A percentile compares a stretch with the other conserved stretches of the same genome.
These are phyloP conservation scores for Coniochaeta sp. DNA, from an alignment of 2,329 filamentous ascomycete species.

Conservation along the genomic window DNA sequence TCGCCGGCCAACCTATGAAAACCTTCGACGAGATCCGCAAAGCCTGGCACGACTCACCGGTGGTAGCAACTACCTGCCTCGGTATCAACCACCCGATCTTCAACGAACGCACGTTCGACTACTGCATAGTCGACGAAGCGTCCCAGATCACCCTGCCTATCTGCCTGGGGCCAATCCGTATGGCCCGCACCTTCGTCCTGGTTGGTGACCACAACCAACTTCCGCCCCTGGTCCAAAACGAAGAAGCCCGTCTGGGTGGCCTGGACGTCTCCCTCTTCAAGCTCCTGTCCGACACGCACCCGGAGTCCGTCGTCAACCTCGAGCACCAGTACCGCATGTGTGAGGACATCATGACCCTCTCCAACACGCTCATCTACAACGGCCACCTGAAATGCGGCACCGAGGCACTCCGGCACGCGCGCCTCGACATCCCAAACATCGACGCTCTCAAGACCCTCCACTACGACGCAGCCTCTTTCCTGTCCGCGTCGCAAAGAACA, in stretches of 20 bases:
- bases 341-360: conserved; percentile 90
- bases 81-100: conserved; percentile 88
- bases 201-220: conserved; percentile 97
- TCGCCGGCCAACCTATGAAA: conserved; percentile 66
- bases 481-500: conserved; percentile 23
- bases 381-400: conserved; percentile 86
- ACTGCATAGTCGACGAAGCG: conserved; percentile 97
- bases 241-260: conserved; percentile 76
- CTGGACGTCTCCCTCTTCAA: conserved; percentile 93
- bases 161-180: conserved; percentile 85
- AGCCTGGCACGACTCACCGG: conserved; percentile 76
- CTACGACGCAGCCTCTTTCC: conserved; percentile 41
- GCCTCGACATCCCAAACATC: conserved; percentile 62
- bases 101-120: conserved; percentile 84
- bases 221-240: conserved; percentile 88
- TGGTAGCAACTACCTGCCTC: conserved; percentile 92
- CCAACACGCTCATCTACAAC: conserved; percentile 89
- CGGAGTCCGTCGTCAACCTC: conserved; percentile 79
- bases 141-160: conserved; percentile 96
- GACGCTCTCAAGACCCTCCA: conserved; percentile 51
- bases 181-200: conserved; percentile 87
- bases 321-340: conserved; percentile 99
- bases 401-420: conserved; percentile 61
- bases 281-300: conserved; percentile 81
- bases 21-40: conserved; percentile 77